Percentiles rank a stretch among this genome's conserved stretches.
phyloP scores from a whole-genome alignment of 129 eudicot genomes.

The Deinandra increscens region DNA sequence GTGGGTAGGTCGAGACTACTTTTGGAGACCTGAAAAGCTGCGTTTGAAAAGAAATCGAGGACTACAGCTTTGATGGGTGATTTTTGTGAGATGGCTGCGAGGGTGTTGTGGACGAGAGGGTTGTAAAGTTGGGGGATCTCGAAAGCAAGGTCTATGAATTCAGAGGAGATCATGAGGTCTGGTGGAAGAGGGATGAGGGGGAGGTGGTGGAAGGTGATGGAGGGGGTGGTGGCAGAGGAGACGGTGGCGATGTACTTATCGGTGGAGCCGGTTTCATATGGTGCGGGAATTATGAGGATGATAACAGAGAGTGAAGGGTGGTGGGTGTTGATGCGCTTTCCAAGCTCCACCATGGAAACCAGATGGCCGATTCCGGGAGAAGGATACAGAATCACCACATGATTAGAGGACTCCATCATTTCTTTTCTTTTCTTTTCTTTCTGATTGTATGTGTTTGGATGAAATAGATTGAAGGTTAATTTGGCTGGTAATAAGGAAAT shows the following conservation, averaged over 20 bases:
- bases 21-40: slow-evolving; percentile 45
- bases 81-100: slow-evolving; percentile 36
- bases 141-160: slow-evolving; percentile 33
- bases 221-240: slow-evolving; percentile 44
- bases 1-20: slow-evolving; percentile 46
- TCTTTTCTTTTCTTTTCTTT: no score
- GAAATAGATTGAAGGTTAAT: no score
- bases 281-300: slow-evolving; percentile 33
- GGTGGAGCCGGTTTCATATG: slow-evolving; percentile 40
- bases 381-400: slow-evolving; percentile 51
- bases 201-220: slow-evolving; percentile 55
- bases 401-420: background rate
- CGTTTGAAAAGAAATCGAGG: slow-evolving; percentile 58
- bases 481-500: no score
- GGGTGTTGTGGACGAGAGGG: slow-evolving; percentile 37
- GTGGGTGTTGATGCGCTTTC: slow-evolving; percentile 39
- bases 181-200: slow-evolving; percentile 37
- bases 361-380: slow-evolving; percentile 52
- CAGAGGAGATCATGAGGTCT: slow-evolving; percentile 14
- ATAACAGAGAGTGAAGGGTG: slow-evolving; percentile 38
- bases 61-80: slow-evolving; percentile 46
- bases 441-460: background rate
- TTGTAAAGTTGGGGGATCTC: slow-evolving; percentile 45
- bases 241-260: slow-evolving; percentile 39
- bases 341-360: slow-evolving; percentile 62